Percentiles rank a stretch among this genome's conserved stretches.
Conservation (phyloP, 1,139 yeast species). For the Taphrina wiesneri region DNA sequence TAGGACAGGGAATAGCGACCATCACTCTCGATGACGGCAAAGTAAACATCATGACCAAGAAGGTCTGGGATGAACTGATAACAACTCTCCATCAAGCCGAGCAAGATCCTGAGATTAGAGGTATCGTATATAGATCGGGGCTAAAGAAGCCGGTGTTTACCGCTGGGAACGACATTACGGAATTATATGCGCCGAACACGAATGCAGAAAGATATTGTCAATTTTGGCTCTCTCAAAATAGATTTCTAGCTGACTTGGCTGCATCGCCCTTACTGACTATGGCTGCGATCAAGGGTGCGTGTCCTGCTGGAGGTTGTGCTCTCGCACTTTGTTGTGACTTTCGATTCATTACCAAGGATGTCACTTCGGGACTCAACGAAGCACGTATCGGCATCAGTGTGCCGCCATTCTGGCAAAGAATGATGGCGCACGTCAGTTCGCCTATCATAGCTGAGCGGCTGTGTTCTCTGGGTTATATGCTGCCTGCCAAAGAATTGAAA, state of each 20-base stretch:
- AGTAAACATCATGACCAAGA: conserved; percentile 31
- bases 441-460: conserved; percentile 20
- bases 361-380: conserved; percentile 26
- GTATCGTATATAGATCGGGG: conserved; percentile 27
- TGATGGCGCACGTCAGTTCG: conserved; percentile 27
- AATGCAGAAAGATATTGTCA: conserved; percentile 4
- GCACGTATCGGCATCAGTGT: conserved; percentile 31
- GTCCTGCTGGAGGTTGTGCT: conserved; percentile 35
- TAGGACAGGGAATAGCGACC: conserved; percentile 24
- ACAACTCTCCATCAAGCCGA: conserved; percentile 23
- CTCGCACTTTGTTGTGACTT: conserved; percentile 28
- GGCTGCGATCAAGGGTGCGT: conserved; percentile 33
- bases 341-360: conserved; percentile 13
- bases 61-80: conserved; percentile 24
- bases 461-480: conserved; percentile 25
- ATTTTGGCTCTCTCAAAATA: conserved; percentile 25
- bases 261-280: conserved; percentile 16
- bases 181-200: conserved; percentile 33
- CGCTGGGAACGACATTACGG: conserved; percentile 31
- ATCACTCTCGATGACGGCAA: conserved; percentile 25
- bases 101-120: conserved; percentile 22
- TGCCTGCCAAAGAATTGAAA: conserved; percentile 1
- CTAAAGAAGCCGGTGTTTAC: conserved; percentile 31
- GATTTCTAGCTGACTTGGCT: conserved; percentile 16
- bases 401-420: conserved; percentile 26